Evolutionary conservation across 2,329 filamentous ascomycete genomes (phyloP).

Genomic region (Cytospora mali): DNA sequence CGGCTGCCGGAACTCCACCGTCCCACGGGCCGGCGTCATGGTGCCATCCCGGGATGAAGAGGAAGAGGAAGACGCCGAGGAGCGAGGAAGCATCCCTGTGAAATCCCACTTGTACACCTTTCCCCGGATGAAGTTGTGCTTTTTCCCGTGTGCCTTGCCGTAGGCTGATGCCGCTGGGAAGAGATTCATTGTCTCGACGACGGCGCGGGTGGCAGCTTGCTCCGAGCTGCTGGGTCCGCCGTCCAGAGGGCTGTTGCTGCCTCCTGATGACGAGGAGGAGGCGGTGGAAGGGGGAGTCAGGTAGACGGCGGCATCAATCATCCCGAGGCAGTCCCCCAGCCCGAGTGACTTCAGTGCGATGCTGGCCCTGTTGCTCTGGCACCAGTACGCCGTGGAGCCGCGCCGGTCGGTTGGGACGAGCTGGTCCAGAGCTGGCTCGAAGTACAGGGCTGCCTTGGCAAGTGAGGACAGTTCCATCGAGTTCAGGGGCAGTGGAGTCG

Average conservation of each 20-base stretch:
- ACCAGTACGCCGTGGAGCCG: conserved; percentile 38
- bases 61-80: background rate
- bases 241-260: background rate
- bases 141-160: conserved; percentile 37
- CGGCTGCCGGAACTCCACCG: conserved; percentile 43
- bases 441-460: conserved; percentile 39
- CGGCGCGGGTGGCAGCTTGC: conserved; percentile 10
- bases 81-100: conserved; percentile 33
- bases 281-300: background rate
- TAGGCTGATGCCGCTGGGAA: conserved; percentile 37
- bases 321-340: conserved; percentile 33
- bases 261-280: background rate
- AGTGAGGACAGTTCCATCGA: conserved; percentile 35
- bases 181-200: conserved; percentile 40
- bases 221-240: background rate
- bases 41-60: background rate
- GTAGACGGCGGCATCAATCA: conserved; percentile 32
- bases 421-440: conserved; percentile 40
- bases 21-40: conserved; percentile 32
- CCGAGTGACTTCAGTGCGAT: conserved; percentile 30
- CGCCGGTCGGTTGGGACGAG: conserved; percentile 35
- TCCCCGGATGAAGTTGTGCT: conserved; percentile 41
- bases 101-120: conserved; percentile 47
- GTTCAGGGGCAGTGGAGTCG: conserved; percentile 30
- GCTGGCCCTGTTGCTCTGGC: conserved; percentile 39